A percentile compares a stretch with the other conserved stretches of the same genome.
Conservation (phyloP, 1,284 basidiomycete genomes). For the Trametes polyzona region DNA sequence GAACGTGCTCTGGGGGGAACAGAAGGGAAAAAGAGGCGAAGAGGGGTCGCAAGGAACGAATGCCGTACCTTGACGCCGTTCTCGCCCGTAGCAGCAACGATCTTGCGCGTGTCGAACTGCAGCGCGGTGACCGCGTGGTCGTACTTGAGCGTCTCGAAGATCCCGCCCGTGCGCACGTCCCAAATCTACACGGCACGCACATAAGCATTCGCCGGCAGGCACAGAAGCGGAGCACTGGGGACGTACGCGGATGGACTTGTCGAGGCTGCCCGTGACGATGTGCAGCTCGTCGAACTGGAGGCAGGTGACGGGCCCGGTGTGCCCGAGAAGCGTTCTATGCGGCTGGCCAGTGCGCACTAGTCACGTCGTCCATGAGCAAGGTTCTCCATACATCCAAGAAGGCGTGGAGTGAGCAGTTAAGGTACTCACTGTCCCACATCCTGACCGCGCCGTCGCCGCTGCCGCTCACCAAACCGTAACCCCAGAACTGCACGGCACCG, state of each 20-base stretch:
- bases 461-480: constrained; percentile 95
- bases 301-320: constrained; percentile 93
- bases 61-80: constrained; percentile 84
- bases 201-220: background rate
- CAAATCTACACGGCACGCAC: constrained; percentile 68
- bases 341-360: constrained; percentile 98
- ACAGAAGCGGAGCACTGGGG: background rate
- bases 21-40: background rate
- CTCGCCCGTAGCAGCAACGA: constrained; percentile 92
- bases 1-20: background rate
- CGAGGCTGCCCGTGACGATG: constrained; percentile 89
- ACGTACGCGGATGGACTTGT: constrained; percentile 89
- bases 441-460: constrained; percentile 96
- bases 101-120: constrained; percentile 95
- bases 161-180: constrained; percentile 92
- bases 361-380: constrained; percentile 1
- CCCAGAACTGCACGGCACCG: constrained; percentile 98
- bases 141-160: constrained; percentile 89
- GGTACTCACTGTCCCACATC: constrained; percentile 96
- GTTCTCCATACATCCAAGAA: background rate
- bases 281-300: constrained; percentile 97
- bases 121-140: constrained; percentile 91
- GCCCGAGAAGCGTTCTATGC: constrained; percentile 91
- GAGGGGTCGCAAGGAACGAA: background rate
- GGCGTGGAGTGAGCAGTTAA: constrained; percentile 5